Base-by-base conservation (phyloP, 1,284 basidiomycete species). In the Ganoderma lucidum region DNA sequence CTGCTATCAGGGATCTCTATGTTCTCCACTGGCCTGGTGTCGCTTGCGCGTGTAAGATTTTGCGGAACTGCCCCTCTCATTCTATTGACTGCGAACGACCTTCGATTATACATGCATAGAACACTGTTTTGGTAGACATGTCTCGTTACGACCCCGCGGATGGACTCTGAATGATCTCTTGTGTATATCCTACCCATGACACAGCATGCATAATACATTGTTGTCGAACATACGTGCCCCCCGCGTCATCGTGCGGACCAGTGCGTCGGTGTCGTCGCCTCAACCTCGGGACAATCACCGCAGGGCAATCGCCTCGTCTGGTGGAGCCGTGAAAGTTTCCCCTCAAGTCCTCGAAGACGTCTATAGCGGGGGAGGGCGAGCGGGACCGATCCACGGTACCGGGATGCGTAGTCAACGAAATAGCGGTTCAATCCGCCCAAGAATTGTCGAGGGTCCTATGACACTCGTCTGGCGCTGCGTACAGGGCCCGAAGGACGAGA, bases 141-240 rank as follows among this genome's bases (percentile, higher is more conserved):
- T 71, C 62, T 65, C 55, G 62, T 65, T 65, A 64, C 56, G 67
- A 68, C 61, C 64, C 62, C 56, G 63, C 63, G 62, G 67, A 66
- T 59, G 72, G 68, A 68, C 63, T 53, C 48, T 12, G 48, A 53
- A 53, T 71, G 19, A 41, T 48, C 45, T 48, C 55, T 39, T 68
- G 68, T 70, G 70, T 66, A 68, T 73, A 73, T 51, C 58, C 66
- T 73, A 73, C 56, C 37, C 63, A 62, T 67, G 64, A 62, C 51
- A 65, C 58, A 41, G 12, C 48, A 53, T 53, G 67, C 62, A 66
- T 71, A 71, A 71, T 73, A 51, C 42, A 70, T 51, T 64, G 37
- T 64, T 37, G 53, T 55, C 30, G 48, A 42, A 4, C 6, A 8
- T 30, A 56, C 19, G 44, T 32, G 44, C 23, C 30, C n/a, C 23